Conservation (phyloP, 202 grass and related monocot genomes). For the Panicum virgatum region DNA sequence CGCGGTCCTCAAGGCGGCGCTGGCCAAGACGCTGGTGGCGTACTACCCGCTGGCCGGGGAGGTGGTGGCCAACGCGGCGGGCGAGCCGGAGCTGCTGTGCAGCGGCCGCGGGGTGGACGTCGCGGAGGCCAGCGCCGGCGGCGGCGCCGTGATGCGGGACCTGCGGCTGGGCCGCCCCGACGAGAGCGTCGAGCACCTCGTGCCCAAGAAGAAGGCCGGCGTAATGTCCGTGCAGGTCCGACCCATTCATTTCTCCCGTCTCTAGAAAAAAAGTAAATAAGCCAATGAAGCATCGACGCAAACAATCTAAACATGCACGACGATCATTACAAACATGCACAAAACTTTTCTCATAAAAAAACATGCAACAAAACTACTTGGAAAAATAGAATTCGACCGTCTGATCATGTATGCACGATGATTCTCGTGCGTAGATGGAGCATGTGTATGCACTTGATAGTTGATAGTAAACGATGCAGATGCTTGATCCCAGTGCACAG, state of each 20-base stretch:
- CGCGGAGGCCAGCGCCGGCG: conserved; percentile 44
- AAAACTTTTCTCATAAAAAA: too few relatives aligned
- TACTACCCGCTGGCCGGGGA: conserved; percentile 86
- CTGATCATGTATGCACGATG: too few relatives aligned
- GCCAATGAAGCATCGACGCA: not conserved
- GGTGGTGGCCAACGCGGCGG: conserved; percentile 54
- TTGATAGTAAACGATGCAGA: too few relatives aligned
- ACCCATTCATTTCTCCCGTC: not conserved
- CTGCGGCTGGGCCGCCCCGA: conserved; percentile 56
- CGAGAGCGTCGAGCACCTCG: conserved; percentile 60
- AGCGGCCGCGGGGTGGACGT: conserved; percentile 78
- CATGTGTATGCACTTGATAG: too few relatives aligned
- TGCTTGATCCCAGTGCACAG: too few relatives aligned
- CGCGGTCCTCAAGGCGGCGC: conserved; percentile 50
- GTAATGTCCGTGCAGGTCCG: conserved; percentile 71
- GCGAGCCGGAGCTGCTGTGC: conserved; percentile 86
- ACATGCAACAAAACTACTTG: too few relatives aligned
- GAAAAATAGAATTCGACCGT: too few relatives aligned
- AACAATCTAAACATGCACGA: too few relatives aligned
- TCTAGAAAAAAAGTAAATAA: not conserved
- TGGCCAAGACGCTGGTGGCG: conserved; percentile 60
- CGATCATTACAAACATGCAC: too few relatives aligned
- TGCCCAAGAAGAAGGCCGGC: conserved; percentile 63
- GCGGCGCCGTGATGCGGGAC: conserved; percentile 45
- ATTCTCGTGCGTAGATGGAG: too few relatives aligned